phyloP scores from a whole-genome alignment of 1,139 yeast species.

The Nematodospora anomalae region DNA sequence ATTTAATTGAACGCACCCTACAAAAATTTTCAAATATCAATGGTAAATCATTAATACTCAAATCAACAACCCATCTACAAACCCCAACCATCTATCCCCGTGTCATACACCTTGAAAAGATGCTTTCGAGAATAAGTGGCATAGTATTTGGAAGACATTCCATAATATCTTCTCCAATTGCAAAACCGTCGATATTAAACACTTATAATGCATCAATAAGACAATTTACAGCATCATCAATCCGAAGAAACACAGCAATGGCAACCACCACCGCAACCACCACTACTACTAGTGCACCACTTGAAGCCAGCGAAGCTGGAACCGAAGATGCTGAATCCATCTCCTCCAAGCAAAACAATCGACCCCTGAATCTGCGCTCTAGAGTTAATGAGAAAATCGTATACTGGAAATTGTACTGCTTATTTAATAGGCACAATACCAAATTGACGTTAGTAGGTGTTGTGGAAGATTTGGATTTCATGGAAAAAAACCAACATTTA shows the following conservation, averaged over 20 bases:
- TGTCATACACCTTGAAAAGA: no score
- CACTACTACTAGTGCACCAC: not conserved
- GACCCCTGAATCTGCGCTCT: not conserved
- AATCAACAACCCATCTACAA: no score
- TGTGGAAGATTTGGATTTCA: constrained; percentile 61
- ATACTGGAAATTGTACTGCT: constrained; percentile 73
- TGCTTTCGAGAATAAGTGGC: constrained; percentile 7
- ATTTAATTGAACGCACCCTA: not conserved
- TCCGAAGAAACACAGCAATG: not conserved
- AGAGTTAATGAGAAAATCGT: constrained; percentile 32
- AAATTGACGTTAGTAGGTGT: constrained; percentile 74
- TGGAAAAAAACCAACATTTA: constrained; percentile 54
- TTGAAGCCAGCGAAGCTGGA: not conserved
- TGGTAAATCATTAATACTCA: no score
- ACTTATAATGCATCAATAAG: not conserved
- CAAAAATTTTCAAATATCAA: constrained; percentile 4
- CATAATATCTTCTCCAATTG: constrained; percentile 1
- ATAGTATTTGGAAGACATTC: constrained; percentile 4
- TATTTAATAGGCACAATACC: constrained; percentile 81
- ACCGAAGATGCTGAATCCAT: not conserved
- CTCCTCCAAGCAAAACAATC: not conserved
- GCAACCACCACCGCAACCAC: constrained; percentile 1
- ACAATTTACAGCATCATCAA: constrained; percentile 1
- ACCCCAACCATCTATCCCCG: no score
- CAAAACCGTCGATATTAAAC: not conserved